Evolutionary conservation across 2,329 filamentous ascomycete species (phyloP), one percentile per base, ranked within the genome.

Genomic region (Microsporum canis): DNA sequence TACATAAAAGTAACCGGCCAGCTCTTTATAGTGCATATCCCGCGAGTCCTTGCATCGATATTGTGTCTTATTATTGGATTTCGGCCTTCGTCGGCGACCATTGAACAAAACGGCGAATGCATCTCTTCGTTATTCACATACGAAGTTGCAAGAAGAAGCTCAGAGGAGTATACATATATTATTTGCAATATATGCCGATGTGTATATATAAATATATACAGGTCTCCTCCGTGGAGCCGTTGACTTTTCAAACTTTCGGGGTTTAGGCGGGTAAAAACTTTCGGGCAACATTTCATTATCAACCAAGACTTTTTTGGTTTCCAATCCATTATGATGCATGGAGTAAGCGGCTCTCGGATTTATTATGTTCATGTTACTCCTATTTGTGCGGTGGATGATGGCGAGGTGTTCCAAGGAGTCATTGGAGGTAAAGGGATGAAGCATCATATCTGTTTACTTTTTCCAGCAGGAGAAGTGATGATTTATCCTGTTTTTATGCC

Each of bases 51-150:
- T 31, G 12, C 33, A 23, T 55, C 7, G 51, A n/a, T 34, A 55
- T 31, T 34, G 31, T 36, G 31, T 8, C 17, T 27, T n/a, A 36
- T 12, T 34, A 55, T 55, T 55, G 51, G 51, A n/a, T 34, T 23
- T 55, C 51, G 51, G 51, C 51, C 51, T 55, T 36, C 51, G 8
- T 55, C 51, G 51, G 51, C 14, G 51, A 55, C n/a, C n/a, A 33
- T 29, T n/a, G 33, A 36, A 34, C 14, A 23, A 55, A 5, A 55
- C 23, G 45, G 45, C 45, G 45, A 51, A 31, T 12, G 45, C 45
- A 12, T 39, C 38, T 36, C 5, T 39, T 12, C 38, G 17, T 23
- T 23, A 39, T 12, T 12, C 14, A 39, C 14, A 47, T 31, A 36
- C 51, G 10, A 31, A 3, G 31, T 55, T 8, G 17, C 39, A 43